Base-by-base conservation (phyloP, 2,329 filamentous ascomycete genomes). In the Alternaria triticina region DNA sequence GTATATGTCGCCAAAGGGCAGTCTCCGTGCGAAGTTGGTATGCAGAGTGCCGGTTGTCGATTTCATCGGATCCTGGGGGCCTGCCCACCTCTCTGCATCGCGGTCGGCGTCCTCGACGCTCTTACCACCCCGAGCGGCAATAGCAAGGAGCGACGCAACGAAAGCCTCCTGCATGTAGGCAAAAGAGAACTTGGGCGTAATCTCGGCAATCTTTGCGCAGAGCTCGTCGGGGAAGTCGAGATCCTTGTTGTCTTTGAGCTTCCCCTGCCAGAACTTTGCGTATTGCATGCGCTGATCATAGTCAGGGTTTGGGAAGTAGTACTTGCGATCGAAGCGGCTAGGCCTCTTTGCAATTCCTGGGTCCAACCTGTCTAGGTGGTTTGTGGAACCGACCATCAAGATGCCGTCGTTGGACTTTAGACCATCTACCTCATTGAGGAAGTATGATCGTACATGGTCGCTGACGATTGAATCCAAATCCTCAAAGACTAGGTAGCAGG, bases 391-490 rank as follows among this genome's bases (percentile, higher is more conserved):
- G 27, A 91, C 83, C 80, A 92, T 90, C 69, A 91, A 86, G 56
- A 92, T 91, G 11, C 90, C 90, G 67, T 92, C 88, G 67, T 92
- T 92, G 66, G 83, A 86, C 69, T 87, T 86, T 11, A 92, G 85
- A 0, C 90, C 90, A 65, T 92, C 90, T 4, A 92, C 87, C 76
- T 92, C 89, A 73, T 92, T 92, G 51, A 92, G 82, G 79, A 92
- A 92, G 81, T 91, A 92, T 56, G 85, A 88, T 27, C 90, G 83
- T 13, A 90, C 87, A 2, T 74, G 67, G 57, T 89, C 86, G 11
- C 83, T 84, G 47, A 92, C 86, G 33, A 92, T 85, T 9, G 86
- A 88, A 74, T 92, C 90, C 6, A 92, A 83, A 66, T 92, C 90
- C 75, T 92, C 90, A 61, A 92, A 90, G 44, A 92, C 87, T 4